phyloP scores from a whole-genome alignment of 2,329 filamentous ascomycete species.

The Xylaria hypoxylon region DNA sequence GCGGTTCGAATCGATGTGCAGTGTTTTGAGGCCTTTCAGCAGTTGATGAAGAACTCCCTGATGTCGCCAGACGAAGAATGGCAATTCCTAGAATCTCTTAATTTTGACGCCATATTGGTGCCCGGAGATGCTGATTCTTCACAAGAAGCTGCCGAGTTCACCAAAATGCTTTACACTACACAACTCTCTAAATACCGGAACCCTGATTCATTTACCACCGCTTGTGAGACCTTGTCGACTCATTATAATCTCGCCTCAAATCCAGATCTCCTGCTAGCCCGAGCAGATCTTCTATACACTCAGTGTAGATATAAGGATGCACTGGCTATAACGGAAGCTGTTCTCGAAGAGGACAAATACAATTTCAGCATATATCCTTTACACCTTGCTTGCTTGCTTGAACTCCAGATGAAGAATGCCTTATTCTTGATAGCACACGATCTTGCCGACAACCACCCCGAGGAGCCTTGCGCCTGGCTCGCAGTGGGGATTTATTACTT shows the following conservation, averaged over 20 bases:
- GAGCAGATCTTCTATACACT: constrained; percentile 91
- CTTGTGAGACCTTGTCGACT: constrained; percentile 90
- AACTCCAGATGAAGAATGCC: constrained; percentile 86
- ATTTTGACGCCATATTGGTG: constrained; percentile 85
- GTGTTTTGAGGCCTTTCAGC: constrained; percentile 98
- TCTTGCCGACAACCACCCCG: constrained; percentile 88
- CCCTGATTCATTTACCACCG: constrained; percentile 81
- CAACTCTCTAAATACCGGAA: constrained; percentile 95
- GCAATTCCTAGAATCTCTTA: constrained; percentile 85
- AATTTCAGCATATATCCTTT: constrained; percentile 91
- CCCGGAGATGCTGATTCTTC: constrained; percentile 73
- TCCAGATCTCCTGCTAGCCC: constrained; percentile 88
- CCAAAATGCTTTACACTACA: constrained; percentile 95
- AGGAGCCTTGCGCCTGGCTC: constrained; percentile 92
- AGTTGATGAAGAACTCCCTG: constrained; percentile 95
- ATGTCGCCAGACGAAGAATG: constrained; percentile 92
- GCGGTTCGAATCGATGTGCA: constrained; percentile 96
- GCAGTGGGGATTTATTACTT: constrained; percentile 97
- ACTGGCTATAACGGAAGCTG: constrained; percentile 82
- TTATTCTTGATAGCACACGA: constrained; percentile 94
- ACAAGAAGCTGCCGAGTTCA: constrained; percentile 92
- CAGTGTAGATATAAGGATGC: constrained; percentile 94
- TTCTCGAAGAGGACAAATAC: constrained; percentile 86
- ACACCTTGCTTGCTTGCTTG: constrained; percentile 90
- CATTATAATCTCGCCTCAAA: constrained; percentile 91